Percentiles rank a stretch among this genome's conserved stretches.
These are phyloP conservation scores for Themeda triandra DNA, from an alignment of 176 grass and related monocot genomes.

Conservation along the genomic window DNA sequence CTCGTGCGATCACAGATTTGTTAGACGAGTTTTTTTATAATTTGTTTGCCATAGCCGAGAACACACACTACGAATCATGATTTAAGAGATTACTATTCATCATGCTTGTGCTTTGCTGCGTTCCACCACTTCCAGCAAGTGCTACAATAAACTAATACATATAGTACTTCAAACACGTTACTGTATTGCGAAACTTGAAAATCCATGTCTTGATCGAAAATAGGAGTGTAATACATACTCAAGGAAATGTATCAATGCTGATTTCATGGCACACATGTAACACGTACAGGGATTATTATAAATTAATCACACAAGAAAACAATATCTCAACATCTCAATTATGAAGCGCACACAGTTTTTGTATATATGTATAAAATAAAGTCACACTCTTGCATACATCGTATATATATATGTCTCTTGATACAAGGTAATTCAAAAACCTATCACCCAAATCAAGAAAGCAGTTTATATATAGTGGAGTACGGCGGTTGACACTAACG, in stretches of 20 bases:
- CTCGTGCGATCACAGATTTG: neutral
- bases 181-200: neutral
- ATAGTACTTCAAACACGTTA: too few relatives aligned
- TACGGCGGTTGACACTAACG: conserved; percentile 6
- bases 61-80: neutral
- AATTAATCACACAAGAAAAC: neutral
- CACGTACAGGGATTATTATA: neutral
- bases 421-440: conserved; percentile 65
- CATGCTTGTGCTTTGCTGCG: neutral
- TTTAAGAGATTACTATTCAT: neutral
- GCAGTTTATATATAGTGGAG: neutral
- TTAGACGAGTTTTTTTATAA: neutral
- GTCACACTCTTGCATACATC: neutral
- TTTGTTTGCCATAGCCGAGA: neutral
- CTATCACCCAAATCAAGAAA: conserved; percentile 54
- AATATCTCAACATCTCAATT: neutral
- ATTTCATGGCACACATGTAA: neutral
- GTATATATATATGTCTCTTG: conserved; percentile 17
- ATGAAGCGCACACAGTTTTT: neutral
- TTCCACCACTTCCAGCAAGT: too few relatives aligned
- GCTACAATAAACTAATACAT: too few relatives aligned
- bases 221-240: neutral
- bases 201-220: too few relatives aligned
- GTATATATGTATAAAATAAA: neutral
- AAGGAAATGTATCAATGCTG: neutral